Conservation (phyloP, 768 basidiomycete species). For the Boletus sp. region DNA sequence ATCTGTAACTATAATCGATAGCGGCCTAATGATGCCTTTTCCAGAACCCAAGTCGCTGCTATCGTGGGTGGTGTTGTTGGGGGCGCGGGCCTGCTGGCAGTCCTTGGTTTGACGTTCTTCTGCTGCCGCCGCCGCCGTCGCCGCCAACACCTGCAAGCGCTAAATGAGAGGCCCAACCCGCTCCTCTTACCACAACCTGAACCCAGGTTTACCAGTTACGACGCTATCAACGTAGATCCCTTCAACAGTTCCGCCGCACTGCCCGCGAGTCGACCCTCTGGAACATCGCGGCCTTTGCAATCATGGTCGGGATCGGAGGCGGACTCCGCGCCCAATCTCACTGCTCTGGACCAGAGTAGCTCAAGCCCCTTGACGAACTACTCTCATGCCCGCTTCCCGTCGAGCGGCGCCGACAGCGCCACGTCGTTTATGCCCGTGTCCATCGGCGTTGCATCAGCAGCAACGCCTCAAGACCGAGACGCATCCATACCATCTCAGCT, state of each 20-base stretch:
- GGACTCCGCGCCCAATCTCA: neutral
- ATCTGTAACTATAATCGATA: neutral
- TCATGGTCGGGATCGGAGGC: constrained; percentile 9
- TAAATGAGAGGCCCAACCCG: constrained; percentile 9
- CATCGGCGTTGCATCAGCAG: neutral
- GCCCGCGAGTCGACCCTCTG: neutral
- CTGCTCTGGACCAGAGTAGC: neutral
- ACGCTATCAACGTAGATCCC: neutral
- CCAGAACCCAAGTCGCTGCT: constrained; percentile 15
- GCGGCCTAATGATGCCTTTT: neutral
- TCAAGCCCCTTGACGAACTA: neutral
- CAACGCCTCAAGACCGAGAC: neutral
- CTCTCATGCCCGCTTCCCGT: neutral
- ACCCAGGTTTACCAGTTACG: neutral
- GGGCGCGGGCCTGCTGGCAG: constrained; percentile 18
- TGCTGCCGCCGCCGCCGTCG: constrained; percentile 14
- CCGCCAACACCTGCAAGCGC: neutral
- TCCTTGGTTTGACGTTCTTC: constrained; percentile 10
- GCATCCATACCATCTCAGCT: neutral
- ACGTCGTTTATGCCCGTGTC: neutral
- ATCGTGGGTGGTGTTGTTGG: constrained; percentile 19
- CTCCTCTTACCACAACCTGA: constrained; percentile 5
- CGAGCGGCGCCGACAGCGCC: constrained; percentile 3
- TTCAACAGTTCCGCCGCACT: constrained; percentile 1
- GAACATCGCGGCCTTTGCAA: constrained; percentile 1